A percentile compares a stretch with the other conserved stretches of the same genome.
Conservation (phyloP, 2,329 filamentous ascomycete genomes). For the Hymenoscyphus fraxineus region DNA sequence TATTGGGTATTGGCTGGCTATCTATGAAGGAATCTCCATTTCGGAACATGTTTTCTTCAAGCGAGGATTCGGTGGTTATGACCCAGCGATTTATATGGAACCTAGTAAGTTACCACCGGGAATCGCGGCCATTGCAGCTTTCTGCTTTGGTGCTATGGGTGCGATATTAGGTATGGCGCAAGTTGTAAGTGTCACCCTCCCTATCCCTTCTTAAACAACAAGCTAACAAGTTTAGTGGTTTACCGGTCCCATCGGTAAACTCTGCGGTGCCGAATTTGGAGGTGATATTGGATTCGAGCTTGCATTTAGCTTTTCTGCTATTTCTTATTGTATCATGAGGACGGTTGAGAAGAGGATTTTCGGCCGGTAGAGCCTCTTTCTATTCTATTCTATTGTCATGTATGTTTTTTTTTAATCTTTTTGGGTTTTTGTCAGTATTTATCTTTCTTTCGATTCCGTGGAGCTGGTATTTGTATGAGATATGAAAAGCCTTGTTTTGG, state of each 20-base stretch:
- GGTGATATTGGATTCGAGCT: slow-evolving; percentile 64
- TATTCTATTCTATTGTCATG: neutral
- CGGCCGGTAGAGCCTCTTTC: slow-evolving; percentile 33
- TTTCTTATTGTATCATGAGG: slow-evolving; percentile 47
- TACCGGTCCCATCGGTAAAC: slow-evolving; percentile 60
- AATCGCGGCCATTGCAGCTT: slow-evolving; percentile 59
- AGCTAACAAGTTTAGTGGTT: slow-evolving; percentile 47
- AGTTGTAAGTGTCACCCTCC: slow-evolving; percentile 26
- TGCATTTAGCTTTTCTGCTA: slow-evolving; percentile 56
- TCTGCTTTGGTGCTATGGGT: slow-evolving; percentile 60
- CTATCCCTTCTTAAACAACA: neutral
- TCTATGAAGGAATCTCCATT: slow-evolving; percentile 65
- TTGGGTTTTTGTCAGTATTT: neutral
- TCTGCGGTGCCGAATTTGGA: slow-evolving; percentile 35
- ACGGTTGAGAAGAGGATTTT: slow-evolving; percentile 41
- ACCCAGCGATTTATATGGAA: slow-evolving; percentile 55
- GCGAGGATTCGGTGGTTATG: slow-evolving; percentile 57
- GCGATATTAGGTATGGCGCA: slow-evolving; percentile 69
- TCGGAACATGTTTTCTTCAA: slow-evolving; percentile 67
- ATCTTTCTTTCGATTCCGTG: neutral
- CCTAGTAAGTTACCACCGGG: slow-evolving; percentile 57
- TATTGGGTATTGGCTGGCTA: slow-evolving; percentile 70
- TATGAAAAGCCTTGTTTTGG: neutral
- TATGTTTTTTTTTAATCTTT: neutral
- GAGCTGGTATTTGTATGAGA: neutral